Evolutionary conservation across 306 rosid species (phyloP), one percentile per base, ranked within the genome.

Genomic region (Pachyrhizus erosus): DNA sequence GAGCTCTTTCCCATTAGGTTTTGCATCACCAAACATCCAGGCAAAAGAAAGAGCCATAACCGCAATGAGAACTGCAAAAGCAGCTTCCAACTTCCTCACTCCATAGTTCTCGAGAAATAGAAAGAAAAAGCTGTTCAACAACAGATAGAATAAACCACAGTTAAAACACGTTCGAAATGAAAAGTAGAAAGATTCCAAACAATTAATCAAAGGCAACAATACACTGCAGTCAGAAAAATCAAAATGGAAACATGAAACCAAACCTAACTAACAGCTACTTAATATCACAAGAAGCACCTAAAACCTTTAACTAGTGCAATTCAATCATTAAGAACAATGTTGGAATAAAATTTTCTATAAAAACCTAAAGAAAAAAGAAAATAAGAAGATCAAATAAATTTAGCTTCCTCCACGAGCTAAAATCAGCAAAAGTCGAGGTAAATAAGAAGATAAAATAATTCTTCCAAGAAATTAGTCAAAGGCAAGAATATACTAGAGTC

Each of bases 81-180:
- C 94, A 80, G 93, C 98, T 89, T 93, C 98, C 79, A 93, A 88
- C 93, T 93, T 91, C 90, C 98, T 90, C 83, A 93, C 96, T 85
- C 98, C 98, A 75, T 93, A 93, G 87, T 91, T 93, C 92, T 93
- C 97, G 67, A 93, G 93, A 87, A 93, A 88, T 51, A 93, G 87
- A 87, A 93, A 90, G 48, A 93, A 4, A 87, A 93, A 90, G 78
- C 98, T 93, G 98, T 76, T 81, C 68, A 43, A 82, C 45, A 76
- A 80, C 62, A 83, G 42, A 87, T 84, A 27, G 48, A 33, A 64
- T 8, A 57, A 77, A 77, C 73, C 70, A 49, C 27, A 78, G 86
- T 91, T 72, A 86, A 51, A 84, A 78, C 42, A 26, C 29, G 26
- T 57, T 80, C 14, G 40, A 74, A 66, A 75, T 46, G 33, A 75